These are phyloP conservation scores for Laguncularia racemosa DNA, from an alignment of 345 rosid genomes.

Conservation along the genomic window DNA sequence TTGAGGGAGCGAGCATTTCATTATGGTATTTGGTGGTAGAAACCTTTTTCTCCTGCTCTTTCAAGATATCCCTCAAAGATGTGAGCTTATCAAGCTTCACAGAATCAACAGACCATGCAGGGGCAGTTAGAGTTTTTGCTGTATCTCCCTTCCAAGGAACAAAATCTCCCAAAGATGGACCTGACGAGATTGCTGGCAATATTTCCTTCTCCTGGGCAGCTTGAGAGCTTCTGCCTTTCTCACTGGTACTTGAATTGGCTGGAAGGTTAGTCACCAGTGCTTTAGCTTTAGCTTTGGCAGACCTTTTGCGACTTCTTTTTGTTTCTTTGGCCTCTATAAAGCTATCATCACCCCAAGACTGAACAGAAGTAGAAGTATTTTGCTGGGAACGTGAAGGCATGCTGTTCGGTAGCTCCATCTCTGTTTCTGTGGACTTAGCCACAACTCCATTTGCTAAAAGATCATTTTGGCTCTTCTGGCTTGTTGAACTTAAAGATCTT, in stretches of 20 bases:
- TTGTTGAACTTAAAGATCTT: constrained; percentile 30
- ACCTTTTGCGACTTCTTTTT: constrained; percentile 80
- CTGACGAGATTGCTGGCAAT: constrained; percentile 72
- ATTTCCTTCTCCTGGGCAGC: constrained; percentile 34
- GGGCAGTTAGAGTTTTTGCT: constrained; percentile 43
- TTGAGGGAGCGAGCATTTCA: constrained; percentile 43
- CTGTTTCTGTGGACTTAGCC: constrained; percentile 33
- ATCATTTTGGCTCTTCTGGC: constrained; percentile 69
- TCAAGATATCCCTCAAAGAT: constrained; percentile 82
- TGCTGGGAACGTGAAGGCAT: constrained; percentile 20
- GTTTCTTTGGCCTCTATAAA: constrained; percentile 89
- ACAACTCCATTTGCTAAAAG: constrained; percentile 55
- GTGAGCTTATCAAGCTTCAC: constrained; percentile 53
- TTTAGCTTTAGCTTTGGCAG: constrained; percentile 79
- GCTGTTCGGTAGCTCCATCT: constrained; percentile 29
- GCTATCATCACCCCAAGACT: constrained; percentile 50
- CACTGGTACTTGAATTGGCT: constrained; percentile 51
- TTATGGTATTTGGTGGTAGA: constrained; percentile 36
- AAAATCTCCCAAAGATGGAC: constrained; percentile 96
- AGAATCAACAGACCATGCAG: constrained; percentile 82
- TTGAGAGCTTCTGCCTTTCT: constrained; percentile 68
- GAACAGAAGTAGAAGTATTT: constrained; percentile 20
- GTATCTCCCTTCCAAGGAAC: constrained; percentile 82
- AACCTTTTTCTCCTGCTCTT: constrained; percentile 78
- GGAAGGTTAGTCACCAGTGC: constrained; percentile 29